Base-by-base conservation (phyloP, 2,329 filamentous ascomycete species). In the Sporothrix luriei region DNA sequence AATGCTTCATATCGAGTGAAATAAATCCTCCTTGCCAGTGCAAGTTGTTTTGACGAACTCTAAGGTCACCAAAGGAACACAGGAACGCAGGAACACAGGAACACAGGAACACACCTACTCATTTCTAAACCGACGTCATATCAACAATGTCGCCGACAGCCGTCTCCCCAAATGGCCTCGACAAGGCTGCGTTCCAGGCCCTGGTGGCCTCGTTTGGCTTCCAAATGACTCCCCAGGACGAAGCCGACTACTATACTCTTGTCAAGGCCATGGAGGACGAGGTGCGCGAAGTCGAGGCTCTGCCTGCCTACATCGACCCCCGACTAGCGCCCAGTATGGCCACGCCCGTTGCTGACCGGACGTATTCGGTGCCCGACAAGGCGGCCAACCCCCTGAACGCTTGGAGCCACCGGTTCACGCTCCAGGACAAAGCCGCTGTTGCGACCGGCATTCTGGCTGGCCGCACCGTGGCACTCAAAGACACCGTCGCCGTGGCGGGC, bases 391-490 rank as follows among this genome's bases (percentile, higher is more conserved):
- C 76, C 0, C 62, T 78, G 9, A 79, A 79, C 62, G 78, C 76
- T 1, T 79, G 78, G 78, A 78, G 76, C 33, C 77, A 78, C 70
- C 49, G 73, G 51, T 78, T 77, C 48, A 71, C 76, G 40, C 69
- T 79, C 61, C 69, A 68, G 19, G 71, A 73, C 71, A n/a, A 68
- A 33, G 6, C 5, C 1, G 72, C 72, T 14, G 59, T 57, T 4
- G 24, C 54, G 0, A 29, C 33, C 2, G 86, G 90, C 0, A 82
- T 87, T 0, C 80, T 94, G 0, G 90, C 92, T 73, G 91, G 91
- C 13, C 84, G 93, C 0, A 90, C 90, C 0, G 85, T 92, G 2
- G 89, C 86, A 0, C 84, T 93, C 62, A 94, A 94, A 78, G 91
- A 94, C 74, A 90, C 93, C 75, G 86, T 91, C 52, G 87, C 93